These are phyloP conservation scores for Cercospora brassicicola DNA, from an alignment of 2,329 filamentous ascomycete genomes.

Conservation along the genomic window DNA sequence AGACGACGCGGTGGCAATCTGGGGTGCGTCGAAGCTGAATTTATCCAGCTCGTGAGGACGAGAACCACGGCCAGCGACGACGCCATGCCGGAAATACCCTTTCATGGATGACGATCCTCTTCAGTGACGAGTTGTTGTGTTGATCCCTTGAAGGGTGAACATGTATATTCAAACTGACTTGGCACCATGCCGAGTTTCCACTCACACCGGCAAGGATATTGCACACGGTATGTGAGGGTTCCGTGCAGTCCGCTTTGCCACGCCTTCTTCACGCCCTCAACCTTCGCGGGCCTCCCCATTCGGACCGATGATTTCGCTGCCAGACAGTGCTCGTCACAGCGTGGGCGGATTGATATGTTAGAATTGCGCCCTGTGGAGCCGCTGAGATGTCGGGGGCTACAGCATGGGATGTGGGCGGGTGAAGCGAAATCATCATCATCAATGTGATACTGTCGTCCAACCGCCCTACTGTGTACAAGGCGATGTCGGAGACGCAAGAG, in stretches of 20 bases:
- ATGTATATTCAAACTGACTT: neutral
- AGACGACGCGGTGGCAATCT: conserved; percentile 16
- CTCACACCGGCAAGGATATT: conserved; percentile 1
- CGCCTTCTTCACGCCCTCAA: conserved; percentile 20
- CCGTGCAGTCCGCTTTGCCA: conserved; percentile 14
- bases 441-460: conserved; percentile 1
- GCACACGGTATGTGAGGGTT: neutral
- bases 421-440: neutral
- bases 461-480: neutral
- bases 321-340: neutral
- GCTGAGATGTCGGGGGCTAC: neutral
- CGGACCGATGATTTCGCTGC: conserved; percentile 15
- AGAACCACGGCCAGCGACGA: neutral
- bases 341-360: neutral
- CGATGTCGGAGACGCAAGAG: neutral
- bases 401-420: conserved; percentile 8
- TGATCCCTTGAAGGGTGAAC: neutral
- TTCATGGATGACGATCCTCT: conserved; percentile 5
- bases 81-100: neutral
- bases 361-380: conserved; percentile 7
- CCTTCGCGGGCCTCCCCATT: conserved; percentile 20
- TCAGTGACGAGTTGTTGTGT: neutral
- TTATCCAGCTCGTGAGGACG: neutral
- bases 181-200: conserved; percentile 8
- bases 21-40: conserved; percentile 10